Base-by-base conservation (phyloP, 2,329 filamentous ascomycete species). In the Ceratocystis eucalypticola region DNA sequence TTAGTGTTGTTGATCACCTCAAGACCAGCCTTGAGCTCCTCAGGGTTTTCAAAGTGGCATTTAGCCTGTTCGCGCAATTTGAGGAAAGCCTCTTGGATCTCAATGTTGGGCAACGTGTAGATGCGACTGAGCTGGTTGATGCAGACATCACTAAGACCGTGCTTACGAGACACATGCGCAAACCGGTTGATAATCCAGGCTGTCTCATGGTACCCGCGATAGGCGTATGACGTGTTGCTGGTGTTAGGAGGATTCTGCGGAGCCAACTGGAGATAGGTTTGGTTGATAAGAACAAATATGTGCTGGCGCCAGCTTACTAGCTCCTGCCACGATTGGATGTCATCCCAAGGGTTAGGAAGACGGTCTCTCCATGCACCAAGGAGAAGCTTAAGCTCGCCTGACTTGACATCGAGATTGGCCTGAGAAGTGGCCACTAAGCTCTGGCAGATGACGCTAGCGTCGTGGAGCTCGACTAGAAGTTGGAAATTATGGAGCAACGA, bases 1-100 rank as follows among this genome's bases (percentile, higher is more conserved):
- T 99, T 99, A 45, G 94, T 99, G 71, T 99, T 99, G 76, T 99
- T 99, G 75, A 99, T 99, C 2, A 99, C 94, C 73, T 99, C 94
- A 70, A 99, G 75, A 1, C 94, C 94, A 73, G 87, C 96, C 65
- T 87, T 93, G 65, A 99, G 84, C 76, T 99, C 94, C 46, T 89
- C 88, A 0, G 88, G 86, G 72, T 97, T 97, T 77, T 97, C 92
- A 75, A 97, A 99, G 74, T 99, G 94, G 71, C 94, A 99, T 74
- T 96, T 96, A 55, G 94, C 94, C 76, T 99, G 94, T 76, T 99
- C 95, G n/a, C 95, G 83, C 64, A 99, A 78, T 78, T 99, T 99
- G 69, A 99, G 78, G 81, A 99, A 99, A 0, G 94, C 94, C 75
- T 99, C 94, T 74, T 99, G 95, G 61, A 99, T 99, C 77, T 99